Evolutionary conservation across 129 eudicot species (phyloP).

Genomic region (Artemisia annua): DNA sequence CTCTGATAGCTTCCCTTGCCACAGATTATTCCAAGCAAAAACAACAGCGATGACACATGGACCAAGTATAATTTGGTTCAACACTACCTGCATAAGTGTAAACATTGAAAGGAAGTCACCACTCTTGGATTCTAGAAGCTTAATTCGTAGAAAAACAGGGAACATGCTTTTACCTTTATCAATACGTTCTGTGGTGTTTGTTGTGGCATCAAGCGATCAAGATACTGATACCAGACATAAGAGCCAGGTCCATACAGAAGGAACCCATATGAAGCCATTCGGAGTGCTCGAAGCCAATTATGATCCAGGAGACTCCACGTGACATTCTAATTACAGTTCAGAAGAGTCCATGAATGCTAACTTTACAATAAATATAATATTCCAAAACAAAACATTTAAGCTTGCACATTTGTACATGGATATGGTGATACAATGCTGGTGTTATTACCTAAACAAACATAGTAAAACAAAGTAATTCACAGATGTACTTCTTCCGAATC

Average conservation of each 20-base stretch:
- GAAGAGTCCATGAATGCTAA: neutral
- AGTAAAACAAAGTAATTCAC: too few species aligned
- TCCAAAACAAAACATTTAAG: too few species aligned
- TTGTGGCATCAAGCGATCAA: conserved; percentile 78
- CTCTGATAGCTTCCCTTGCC: conserved; percentile 90
- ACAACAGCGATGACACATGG: conserved; percentile 85
- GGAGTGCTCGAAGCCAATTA: conserved; percentile 82
- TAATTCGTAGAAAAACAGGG: neutral
- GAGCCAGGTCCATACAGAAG: conserved; percentile 92
- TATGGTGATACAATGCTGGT: too few species aligned
- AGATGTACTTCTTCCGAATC: too few species aligned
- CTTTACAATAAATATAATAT: neutral
- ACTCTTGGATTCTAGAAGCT: neutral
- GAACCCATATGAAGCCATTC: conserved; percentile 90
- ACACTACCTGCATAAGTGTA: conserved; percentile 55
- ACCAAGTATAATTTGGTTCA: conserved; percentile 84
- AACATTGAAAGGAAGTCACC: neutral
- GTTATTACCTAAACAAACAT: too few species aligned
- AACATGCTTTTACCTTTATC: conserved; percentile 49
- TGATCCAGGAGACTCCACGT: conserved; percentile 50
- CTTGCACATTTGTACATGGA: too few species aligned
- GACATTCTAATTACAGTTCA: conserved; percentile 37
- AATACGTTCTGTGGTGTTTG: conserved; percentile 62
- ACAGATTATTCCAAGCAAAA: conserved; percentile 94
- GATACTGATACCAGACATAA: conserved; percentile 82